phyloP scores from a whole-genome alignment of 495 filamentous ascomycete genomes.

The Neurospora sp. region DNA sequence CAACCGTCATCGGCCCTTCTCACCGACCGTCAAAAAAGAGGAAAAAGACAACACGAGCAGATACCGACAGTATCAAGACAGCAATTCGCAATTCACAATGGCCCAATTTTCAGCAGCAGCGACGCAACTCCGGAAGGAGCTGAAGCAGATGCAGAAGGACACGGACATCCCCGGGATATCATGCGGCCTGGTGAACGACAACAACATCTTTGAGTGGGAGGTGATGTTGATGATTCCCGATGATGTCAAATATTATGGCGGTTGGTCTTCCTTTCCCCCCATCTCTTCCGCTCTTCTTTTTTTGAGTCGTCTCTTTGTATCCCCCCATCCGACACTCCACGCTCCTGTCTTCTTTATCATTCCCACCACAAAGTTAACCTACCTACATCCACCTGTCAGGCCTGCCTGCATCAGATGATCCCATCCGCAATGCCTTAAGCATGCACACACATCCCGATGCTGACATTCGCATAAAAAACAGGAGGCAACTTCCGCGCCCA shows the following conservation, averaged over 20 bases:
- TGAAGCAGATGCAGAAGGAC: constrained; percentile 87
- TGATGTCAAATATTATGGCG: constrained; percentile 92
- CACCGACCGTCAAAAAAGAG: background rate
- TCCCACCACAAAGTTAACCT: background rate
- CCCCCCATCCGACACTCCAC: background rate
- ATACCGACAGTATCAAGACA: background rate
- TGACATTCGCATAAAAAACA: constrained; percentile 18
- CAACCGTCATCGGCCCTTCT: background rate
- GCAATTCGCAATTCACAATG: constrained; percentile 9
- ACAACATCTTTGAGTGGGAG: constrained; percentile 98
- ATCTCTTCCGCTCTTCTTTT: background rate
- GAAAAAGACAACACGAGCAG: background rate
- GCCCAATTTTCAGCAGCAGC: constrained; percentile 42
- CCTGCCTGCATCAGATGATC: background rate
- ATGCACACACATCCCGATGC: background rate
- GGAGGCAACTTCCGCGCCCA: constrained; percentile 82
- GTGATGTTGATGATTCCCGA: constrained; percentile 98
- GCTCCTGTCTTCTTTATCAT: background rate
- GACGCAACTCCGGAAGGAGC: constrained; percentile 70
- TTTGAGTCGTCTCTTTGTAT: background rate
- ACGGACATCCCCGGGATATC: constrained; percentile 91
- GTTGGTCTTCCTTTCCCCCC: constrained; percentile 21
- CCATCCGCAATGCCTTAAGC: background rate
- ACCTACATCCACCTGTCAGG: background rate
- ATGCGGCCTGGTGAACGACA: constrained; percentile 71